These are phyloP conservation scores for Phytopythium vexans DNA, from an alignment of 352 stramenopile species.

Conservation along the genomic window DNA sequence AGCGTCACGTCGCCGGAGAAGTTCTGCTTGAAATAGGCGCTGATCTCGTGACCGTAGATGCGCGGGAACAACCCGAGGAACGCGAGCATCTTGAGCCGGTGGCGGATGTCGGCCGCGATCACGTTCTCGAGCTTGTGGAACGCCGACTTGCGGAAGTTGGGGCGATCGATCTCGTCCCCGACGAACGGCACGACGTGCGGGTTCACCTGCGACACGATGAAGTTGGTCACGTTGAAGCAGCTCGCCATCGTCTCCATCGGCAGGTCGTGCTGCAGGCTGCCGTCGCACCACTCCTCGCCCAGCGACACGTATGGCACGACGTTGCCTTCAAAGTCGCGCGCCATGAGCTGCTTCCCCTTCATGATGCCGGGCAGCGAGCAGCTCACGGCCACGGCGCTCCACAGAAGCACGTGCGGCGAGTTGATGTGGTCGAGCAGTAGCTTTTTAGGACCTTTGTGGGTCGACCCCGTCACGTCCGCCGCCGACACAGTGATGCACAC, in stretches of 20 bases:
- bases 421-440: constrained; percentile 93
- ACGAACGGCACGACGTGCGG: constrained; percentile 91
- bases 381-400: constrained; percentile 87
- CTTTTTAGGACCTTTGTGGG: constrained; percentile 72
- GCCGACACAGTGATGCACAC: constrained; percentile 94
- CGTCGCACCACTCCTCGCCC: constrained; percentile 92
- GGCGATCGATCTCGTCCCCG: constrained; percentile 83
- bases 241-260: constrained; percentile 93
- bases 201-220: constrained; percentile 89
- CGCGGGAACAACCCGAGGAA: constrained; percentile 86
- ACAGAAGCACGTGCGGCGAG: constrained; percentile 90
- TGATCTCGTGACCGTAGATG: constrained; percentile 78
- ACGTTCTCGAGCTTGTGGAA: constrained; percentile 84
- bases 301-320: constrained; percentile 91
- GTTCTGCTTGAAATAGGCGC: constrained; percentile 87
- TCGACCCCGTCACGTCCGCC: constrained; percentile 71
- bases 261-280: constrained; percentile 89
- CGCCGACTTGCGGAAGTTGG: constrained; percentile 54
- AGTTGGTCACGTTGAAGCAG: constrained; percentile 93
- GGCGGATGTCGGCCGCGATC: constrained; percentile 61
- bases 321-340: constrained; percentile 72
- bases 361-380: constrained; percentile 92
- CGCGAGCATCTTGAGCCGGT: constrained; percentile 66
- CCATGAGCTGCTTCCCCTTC: constrained; percentile 85
- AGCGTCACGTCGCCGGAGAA: constrained; percentile 97